Base-by-base conservation (phyloP, 1,139 yeast genomes). In the Geotrichum fermentans region DNA sequence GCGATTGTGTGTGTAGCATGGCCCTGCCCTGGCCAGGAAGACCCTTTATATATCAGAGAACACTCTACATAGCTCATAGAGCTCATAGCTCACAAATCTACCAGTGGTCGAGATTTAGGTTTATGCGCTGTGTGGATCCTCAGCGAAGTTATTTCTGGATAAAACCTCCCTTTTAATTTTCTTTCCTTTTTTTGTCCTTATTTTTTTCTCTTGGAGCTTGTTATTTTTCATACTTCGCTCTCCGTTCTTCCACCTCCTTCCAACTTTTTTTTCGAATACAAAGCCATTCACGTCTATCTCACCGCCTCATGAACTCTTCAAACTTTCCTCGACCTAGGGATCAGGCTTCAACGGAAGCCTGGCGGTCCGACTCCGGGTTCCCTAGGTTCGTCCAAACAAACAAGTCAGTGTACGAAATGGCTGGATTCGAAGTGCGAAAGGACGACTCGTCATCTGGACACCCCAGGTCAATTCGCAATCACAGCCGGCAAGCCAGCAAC, bases 361-460 rank as follows among this genome's bases (percentile, higher is more conserved):
- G 41, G 35, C 36, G 33, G 18, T 66, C 65, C 55, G 72, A 68
- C 56, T 54, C 59, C 44, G 70, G 72, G 37, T 68, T 68, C 51
- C 72, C 72, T 6, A 66, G 69, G 7, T 63, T 68, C 47, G 61
- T 55, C 8, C 51, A 24, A 24, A 24, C 6, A 6, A 24, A 24
- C 28, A 64, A 61, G 33, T 61, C 66, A 21, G 72, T 68, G 13
- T 69, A 67, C 49, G 73, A 69, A 52, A 63, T 72, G 20, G 73
- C 73, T 8, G 73, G 73, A 13, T 69, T 69, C 49, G 71, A 67
- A 40, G 67, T 68, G 41, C 63, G 64, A 51, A 42, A 17, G 16
- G 32, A 22, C 10, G 21, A 18, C 17, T 18, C 3, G 11, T 26
- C 20, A 20, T n/a, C 13, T 10, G 20, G 17, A 3, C 22, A 21